Evolutionary conservation across 208 protist genomes (phyloP), one percentile per base, ranked within the genome.

Genomic region (Trichomonas tenax): DNA sequence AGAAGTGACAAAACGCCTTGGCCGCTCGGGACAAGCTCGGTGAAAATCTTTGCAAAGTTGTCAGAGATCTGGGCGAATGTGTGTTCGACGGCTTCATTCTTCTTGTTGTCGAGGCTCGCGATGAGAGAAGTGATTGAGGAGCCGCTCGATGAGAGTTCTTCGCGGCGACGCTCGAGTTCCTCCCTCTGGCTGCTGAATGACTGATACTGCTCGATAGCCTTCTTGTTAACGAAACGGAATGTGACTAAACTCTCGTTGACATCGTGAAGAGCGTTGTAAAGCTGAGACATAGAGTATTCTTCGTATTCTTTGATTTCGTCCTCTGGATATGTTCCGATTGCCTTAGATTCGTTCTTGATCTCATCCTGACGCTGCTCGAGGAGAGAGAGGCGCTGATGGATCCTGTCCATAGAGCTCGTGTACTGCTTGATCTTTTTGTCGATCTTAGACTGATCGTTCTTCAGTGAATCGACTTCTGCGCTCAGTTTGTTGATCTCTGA

Each of bases 11-110:
- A 26, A 9, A n/a, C 10, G 17, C 44, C 86, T 48, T 48, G 40
- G 17, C 40, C 86, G 26, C 0, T 93, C 38, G 86, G 86, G 2
- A 48, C 86, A 17, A 93, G 44, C 34, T 96, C 45, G 8, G n/a
- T 9, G 23, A 96, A 96, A 45, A 96, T 81, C 31, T 81, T n/a
- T 31, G 49, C 63, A 38, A 96, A 96, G 41, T 96, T 96, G 1
- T 96, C 93, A 48, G 46, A 82, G 23, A 96, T 81, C 72, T 63
- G 36, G 63, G 46, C 93, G 63, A 96, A 96, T n/a, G 93, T 96
- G 41, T 49, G 15, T 36, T 14, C 34, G 45, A 96, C 82, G 9
- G 93, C 93, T 2, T 51, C 93, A 2, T 96, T 49, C 63, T 96
- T 96, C 36, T 49, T 81, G 36, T 44, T 34, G 72, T 96, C 93